Base-by-base conservation (phyloP, 2,329 filamentous ascomycete genomes). In the Fusarium pseudoanthophilum region DNA sequence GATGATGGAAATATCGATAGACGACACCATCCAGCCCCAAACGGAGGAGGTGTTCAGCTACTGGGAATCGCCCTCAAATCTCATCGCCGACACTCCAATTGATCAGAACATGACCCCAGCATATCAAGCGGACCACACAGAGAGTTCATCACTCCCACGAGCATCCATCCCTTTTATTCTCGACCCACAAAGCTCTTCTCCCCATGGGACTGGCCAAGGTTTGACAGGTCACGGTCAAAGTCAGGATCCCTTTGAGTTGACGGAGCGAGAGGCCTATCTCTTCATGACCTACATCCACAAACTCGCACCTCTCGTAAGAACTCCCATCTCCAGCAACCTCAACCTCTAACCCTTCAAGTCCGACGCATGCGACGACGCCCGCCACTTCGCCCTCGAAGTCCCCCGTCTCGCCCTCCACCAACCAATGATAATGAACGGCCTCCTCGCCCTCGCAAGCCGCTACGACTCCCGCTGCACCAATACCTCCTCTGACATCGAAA, bases 241-340 rank as follows among this genome's bases (percentile, higher is more conserved):
- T 20, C 40, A 15, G 4, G 56, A 59, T 4, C 11, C 32, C 2
- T 51, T 48, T 5, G 26, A 63, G 18, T 4, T 62, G 30, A 62
- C 60, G 0, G 60, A 66, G 2, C 42, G 64, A 40, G 36, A 67
- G 5, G 37, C 51, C 1, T 66, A 43, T 32, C 51, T 67, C 3
- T 67, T 67, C 32, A 59, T 66, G 61, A 67, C n/a, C 2, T 67
- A 67, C 6, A 34, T 67, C 7, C 45, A 67, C 16, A 66, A 40
- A 1, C 51, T 66, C 42, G 61, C 64, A 2, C 37, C 61, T 7
- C 21, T 43, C 0, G 64, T 67, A 32, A 65, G 58, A 36, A 24
- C 1, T 2, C 3, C 1, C 16, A 26, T 20, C 21, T 30, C 14
- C 2, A 49, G 2, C 1, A 30, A 32, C 2, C 3, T 5, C 15